These are phyloP conservation scores for Beauveria brongniartii DNA, from an alignment of 2,329 filamentous ascomycete genomes.

Conservation along the genomic window DNA sequence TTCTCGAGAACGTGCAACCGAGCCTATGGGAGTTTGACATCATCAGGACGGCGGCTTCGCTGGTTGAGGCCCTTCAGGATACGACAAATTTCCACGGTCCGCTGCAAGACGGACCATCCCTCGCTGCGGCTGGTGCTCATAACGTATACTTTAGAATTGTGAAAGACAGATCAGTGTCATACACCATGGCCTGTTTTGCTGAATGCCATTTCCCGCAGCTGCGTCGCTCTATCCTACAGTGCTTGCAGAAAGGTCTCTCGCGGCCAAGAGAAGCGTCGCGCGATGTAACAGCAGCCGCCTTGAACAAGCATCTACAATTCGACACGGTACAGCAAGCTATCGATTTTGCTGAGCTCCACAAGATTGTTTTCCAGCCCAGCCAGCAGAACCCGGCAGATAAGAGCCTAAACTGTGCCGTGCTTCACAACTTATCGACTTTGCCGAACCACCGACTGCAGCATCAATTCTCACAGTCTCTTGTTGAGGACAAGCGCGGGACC, in stretches of 20 bases:
- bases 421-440: slow-evolving; percentile 35
- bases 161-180: slow-evolving; percentile 48
- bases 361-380: slow-evolving; percentile 40
- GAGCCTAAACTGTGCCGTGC: slow-evolving; percentile 32
- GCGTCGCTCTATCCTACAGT: slow-evolving; percentile 49
- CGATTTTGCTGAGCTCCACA: slow-evolving; percentile 52
- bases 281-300: slow-evolving; percentile 48
- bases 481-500: slow-evolving; percentile 51
- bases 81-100: slow-evolving; percentile 50
- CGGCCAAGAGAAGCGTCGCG: slow-evolving; percentile 49
- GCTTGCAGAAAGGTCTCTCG: slow-evolving; percentile 46
- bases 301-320: slow-evolving; percentile 55
- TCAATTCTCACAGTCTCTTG: slow-evolving; percentile 45
- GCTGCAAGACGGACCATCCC: slow-evolving; percentile 39
- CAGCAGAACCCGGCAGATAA: slow-evolving; percentile 27
- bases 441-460: slow-evolving; percentile 45
- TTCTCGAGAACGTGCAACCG: slow-evolving; percentile 43
- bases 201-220: slow-evolving; percentile 58
- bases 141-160: slow-evolving; percentile 54
- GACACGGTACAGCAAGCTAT: slow-evolving; percentile 60
- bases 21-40: slow-evolving; percentile 46
- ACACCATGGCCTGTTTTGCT: slow-evolving; percentile 62
- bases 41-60: slow-evolving; percentile 52
- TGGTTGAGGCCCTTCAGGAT: slow-evolving; percentile 54
- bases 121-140: slow-evolving; percentile 42